Evolutionary conservation across 495 filamentous ascomycete species (phyloP).

Genomic region (Penicillium cosmopolitanum): DNA sequence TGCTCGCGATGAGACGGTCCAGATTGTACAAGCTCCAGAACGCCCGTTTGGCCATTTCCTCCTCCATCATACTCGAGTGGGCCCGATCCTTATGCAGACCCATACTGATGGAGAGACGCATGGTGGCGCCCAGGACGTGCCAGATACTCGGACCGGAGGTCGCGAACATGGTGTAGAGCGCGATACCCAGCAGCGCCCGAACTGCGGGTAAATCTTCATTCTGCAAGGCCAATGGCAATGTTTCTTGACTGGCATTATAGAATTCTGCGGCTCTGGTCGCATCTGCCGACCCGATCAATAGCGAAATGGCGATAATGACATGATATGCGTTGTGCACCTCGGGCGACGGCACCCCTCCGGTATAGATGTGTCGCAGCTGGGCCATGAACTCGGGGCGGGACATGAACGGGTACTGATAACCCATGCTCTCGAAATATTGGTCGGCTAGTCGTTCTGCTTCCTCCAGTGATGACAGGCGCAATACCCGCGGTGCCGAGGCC

Average conservation of each 20-base stretch:
- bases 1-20: conserved; percentile 54
- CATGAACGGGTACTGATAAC: conserved; percentile 50
- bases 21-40: conserved; percentile 59
- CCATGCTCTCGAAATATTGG: conserved; percentile 50
- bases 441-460: conserved; percentile 42
- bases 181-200: conserved; percentile 51
- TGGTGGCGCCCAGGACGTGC: conserved; percentile 53
- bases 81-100: conserved; percentile 52
- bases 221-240: conserved; percentile 41
- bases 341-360: conserved; percentile 37
- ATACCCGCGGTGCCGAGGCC: conserved; percentile 37
- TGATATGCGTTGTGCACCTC: conserved; percentile 47
- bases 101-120: conserved; percentile 53
- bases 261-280: conserved; percentile 41
- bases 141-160: conserved; percentile 55
- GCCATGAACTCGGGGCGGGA: conserved; percentile 42
- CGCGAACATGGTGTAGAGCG: conserved; percentile 55
- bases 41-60: conserved; percentile 54
- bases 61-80: conserved; percentile 35
- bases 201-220: conserved; percentile 49
- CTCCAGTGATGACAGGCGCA: conserved; percentile 44
- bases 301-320: conserved; percentile 45
- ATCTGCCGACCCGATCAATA: conserved; percentile 44
- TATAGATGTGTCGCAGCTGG: conserved; percentile 45
- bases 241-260: conserved; percentile 46